Conservation (phyloP, 345 rosid genomes). For the Passiflora organensis region DNA sequence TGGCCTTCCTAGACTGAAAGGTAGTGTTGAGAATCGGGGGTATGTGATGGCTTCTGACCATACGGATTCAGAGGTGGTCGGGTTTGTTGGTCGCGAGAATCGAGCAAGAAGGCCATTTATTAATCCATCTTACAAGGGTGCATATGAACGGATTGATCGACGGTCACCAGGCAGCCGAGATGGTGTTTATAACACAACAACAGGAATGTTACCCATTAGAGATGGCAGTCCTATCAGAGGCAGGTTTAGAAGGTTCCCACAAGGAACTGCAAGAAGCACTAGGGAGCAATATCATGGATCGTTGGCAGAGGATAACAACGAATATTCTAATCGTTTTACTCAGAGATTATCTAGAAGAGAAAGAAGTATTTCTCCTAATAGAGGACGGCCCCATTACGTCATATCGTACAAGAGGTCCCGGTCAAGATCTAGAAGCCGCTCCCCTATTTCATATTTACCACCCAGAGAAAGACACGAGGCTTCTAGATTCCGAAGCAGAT, state of each 20-base stretch:
- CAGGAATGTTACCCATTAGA: slow-evolving; percentile 20
- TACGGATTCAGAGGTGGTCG: slow-evolving; percentile 16
- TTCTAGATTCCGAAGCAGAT: slow-evolving; percentile 36
- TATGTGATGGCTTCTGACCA: slow-evolving; percentile 24
- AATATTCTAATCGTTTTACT: slow-evolving; percentile 27
- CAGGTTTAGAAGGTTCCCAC: slow-evolving; percentile 34
- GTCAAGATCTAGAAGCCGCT: slow-evolving; percentile 48
- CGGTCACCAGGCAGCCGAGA: slow-evolving; percentile 28
- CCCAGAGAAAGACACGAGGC: slow-evolving; percentile 30
- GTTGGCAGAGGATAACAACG: slow-evolving; percentile 23
- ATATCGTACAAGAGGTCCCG: slow-evolving; percentile 26
- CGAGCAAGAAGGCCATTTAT: slow-evolving; percentile 29
- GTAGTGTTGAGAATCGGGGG: slow-evolving; percentile 22
- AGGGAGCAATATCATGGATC: slow-evolving; percentile 32
- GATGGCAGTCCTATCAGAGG: slow-evolving; percentile 33
- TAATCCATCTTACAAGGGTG: slow-evolving; percentile 24
- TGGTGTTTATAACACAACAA: slow-evolving; percentile 19
- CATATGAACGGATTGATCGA: slow-evolving; percentile 17
- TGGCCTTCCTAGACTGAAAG: slow-evolving; percentile 30
- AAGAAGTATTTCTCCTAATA: slow-evolving; percentile 40
- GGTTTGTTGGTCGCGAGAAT: slow-evolving; percentile 28
- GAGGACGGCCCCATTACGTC: slow-evolving; percentile 25
- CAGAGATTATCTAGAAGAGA: slow-evolving; percentile 35
- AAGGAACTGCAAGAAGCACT: slow-evolving; percentile 19
- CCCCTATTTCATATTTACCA: slow-evolving; percentile 28